A percentile compares a stretch with the other conserved stretches of the same genome.
phyloP scores from a whole-genome alignment of 495 filamentous ascomycete species.

The Talaromyces ruber region DNA sequence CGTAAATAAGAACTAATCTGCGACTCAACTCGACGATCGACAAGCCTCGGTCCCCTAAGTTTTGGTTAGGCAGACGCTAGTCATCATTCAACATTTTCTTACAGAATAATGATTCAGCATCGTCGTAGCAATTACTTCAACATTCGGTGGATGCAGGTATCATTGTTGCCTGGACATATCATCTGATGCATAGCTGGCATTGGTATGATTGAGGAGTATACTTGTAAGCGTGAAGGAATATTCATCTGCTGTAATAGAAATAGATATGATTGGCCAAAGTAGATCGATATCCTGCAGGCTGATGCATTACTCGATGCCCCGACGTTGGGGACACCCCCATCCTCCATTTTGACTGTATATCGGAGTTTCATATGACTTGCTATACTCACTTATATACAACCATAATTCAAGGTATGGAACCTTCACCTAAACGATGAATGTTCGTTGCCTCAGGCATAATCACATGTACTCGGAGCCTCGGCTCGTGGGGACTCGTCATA shows the following conservation, averaged over 20 bases:
- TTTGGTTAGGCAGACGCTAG: not conserved
- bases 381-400: too few relatives aligned
- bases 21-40: not conserved
- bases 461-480: not conserved
- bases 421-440: not conserved
- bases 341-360: not conserved
- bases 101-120: not conserved
- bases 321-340: not conserved
- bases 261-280: not conserved
- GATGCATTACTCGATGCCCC: not conserved
- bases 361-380: not conserved
- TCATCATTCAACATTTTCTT: not conserved
- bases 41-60: not conserved
- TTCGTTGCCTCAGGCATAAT: not conserved
- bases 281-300: not conserved
- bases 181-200: not conserved
- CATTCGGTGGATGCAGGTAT: not conserved
- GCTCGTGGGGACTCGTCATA: not conserved
- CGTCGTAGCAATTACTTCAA: too few relatives aligned
- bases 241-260: not conserved
- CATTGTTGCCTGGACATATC: not conserved
- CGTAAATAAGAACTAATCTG: not conserved
- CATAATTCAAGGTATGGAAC: too few relatives aligned
- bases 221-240: not conserved
- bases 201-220: not conserved